Conservation (phyloP, 2,329 filamentous ascomycete genomes). For the Epichloe glyceriae region DNA sequence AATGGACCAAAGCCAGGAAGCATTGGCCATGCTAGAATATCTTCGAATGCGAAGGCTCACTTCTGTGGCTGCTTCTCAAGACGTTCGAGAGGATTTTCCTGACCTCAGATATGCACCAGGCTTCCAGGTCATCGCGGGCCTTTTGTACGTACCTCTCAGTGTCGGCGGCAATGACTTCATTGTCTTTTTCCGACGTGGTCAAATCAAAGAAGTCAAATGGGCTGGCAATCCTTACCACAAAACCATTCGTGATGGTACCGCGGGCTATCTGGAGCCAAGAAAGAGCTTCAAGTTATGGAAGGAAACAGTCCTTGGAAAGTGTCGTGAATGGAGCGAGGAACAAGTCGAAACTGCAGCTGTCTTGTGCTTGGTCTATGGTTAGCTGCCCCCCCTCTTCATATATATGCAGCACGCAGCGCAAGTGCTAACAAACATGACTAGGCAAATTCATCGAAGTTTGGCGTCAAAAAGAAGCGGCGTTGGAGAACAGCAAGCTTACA, state of each 20-base stretch:
- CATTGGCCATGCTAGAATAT: conserved; percentile 74
- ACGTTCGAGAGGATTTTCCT: conserved; percentile 64
- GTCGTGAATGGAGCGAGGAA: conserved; percentile 78
- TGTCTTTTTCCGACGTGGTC: conserved; percentile 73
- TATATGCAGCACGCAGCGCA: not conserved
- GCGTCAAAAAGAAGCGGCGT: conserved; percentile 75
- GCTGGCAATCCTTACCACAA: conserved; percentile 81
- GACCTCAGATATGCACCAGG: conserved; percentile 70
- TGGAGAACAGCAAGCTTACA: conserved; percentile 73
- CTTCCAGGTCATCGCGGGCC: conserved; percentile 63
- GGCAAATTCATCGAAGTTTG: conserved; percentile 81
- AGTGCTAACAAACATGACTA: conserved; percentile 10
- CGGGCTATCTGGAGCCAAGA: conserved; percentile 62
- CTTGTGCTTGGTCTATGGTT: conserved; percentile 75
- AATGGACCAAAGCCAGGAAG: conserved; percentile 66
- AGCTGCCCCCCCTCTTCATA: conserved; percentile 13
- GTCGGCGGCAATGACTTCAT: conserved; percentile 71
- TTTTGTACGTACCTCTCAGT: conserved; percentile 72
- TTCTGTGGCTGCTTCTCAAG: conserved; percentile 65
- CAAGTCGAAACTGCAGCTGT: conserved; percentile 83
- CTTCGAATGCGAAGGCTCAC: conserved; percentile 62
- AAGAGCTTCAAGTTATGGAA: conserved; percentile 72
- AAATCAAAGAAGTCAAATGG: conserved; percentile 68
- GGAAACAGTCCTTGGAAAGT: conserved; percentile 70
- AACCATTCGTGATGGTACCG: conserved; percentile 55